Evolutionary conservation across 106 monocot species (phyloP), one percentile per base, ranked within the genome.

Genomic region (Gastrodia elata): DNA sequence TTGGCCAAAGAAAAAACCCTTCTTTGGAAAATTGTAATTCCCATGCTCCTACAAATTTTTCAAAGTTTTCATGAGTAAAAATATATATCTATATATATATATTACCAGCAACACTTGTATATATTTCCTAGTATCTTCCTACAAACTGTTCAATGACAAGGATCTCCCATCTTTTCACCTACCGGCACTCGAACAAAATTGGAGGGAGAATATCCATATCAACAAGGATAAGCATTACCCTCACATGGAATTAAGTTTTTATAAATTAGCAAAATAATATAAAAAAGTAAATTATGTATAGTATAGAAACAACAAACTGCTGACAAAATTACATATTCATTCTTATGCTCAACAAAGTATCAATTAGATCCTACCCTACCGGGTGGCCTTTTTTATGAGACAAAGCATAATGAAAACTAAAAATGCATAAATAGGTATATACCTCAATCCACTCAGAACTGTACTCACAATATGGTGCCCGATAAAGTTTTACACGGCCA

Each of bases 361-460:
- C n/a, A n/a, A n/a, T n/a, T n/a, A n/a, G n/a, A n/a, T n/a, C n/a
- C n/a, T n/a, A n/a, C n/a, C n/a, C n/a, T n/a, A n/a, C n/a, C n/a
- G n/a, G n/a, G n/a, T n/a, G n/a, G n/a, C n/a, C n/a, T n/a, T n/a
- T n/a, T 52, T 52, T 22, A 52, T 52, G 7, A 52, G 52, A 3
- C 18, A 52, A 52, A 5, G 52, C 52, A 52, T 52, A 52, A 24
- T 22, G 22, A 42, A 52, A 20, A n/a, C 18, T 61, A 22, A 61
- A 61, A 32, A 8, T 59, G n/a, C 13, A 13, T 32, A 61, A 30
- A 61, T 22, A 13, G 13, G 32, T 48, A 26, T 73, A 35, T 86
- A 97, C 96, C 88, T 97, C 88, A 81, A 88, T 68, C 97, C 97
- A 97, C 72, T 93, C 97, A 49, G 76, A 43, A 71, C 64, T 37